Base-by-base conservation (phyloP, 495 filamentous ascomycete genomes). In the Xylaria sp. region DNA sequence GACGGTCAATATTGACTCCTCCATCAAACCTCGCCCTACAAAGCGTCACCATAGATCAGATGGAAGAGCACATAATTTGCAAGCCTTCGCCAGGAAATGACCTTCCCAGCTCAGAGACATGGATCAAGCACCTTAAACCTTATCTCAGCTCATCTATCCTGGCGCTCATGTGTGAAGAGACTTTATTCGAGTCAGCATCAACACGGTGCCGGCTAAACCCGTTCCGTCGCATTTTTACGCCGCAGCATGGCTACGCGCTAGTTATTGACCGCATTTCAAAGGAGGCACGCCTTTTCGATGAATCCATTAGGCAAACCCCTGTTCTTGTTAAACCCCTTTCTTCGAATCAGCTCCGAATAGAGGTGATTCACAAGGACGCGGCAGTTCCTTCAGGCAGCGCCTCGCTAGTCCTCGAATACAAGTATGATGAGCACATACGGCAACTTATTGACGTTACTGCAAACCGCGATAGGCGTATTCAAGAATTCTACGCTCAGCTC, bases 381-480 rank as follows among this genome's bases (percentile, higher is more conserved):
- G 26, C 63, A 4, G 46, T 66, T 41, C 63, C 63, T 11, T 52
- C 46, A 1, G 63, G 63, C 11, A 40, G 63, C 31, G 63, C 63
- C 31, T 88, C 88, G 8, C 85, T 96, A 71, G 83, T 86, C 66
- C 94, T 95, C 82, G 92, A 88, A 8, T 96, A 94, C 73, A 91
- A 93, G 76, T 93, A 93, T 2, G 92, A 94, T 78, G 88, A 89
- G 65, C 92, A 92, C 41, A 93, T 93, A 77, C 91, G 93, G 19
- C 93, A 93, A 9, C 93, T 96, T 73, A 85, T 88, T 50, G 93
- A 96, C 77, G 90, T 94, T 50, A 95, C 94, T 91, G 82, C 90
- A 59, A 88, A 81, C 65, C 90, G 93, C 72, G 94, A 95, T 73
- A 90, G 93, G 71, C 87, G 90, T 50, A 93, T 95, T 83, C 94